A percentile compares a stretch with the other conserved stretches of the same genome.
Evolutionary conservation across 257 asterid genomes (phyloP).

Genomic region (Cynanchum wilfordii): DNA sequence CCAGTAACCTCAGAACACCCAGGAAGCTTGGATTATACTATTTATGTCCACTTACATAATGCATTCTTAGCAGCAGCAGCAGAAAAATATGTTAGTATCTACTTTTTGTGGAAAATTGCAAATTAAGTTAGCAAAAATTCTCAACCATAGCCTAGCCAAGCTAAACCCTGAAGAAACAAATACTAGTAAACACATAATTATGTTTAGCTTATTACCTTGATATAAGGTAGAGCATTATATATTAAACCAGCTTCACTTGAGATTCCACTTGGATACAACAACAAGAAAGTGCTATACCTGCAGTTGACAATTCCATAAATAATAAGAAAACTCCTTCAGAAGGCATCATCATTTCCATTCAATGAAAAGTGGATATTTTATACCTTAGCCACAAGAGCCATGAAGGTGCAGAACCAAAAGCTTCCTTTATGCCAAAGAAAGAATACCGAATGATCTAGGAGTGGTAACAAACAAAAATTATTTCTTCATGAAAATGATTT

Average conservation of each 20-base stretch:
- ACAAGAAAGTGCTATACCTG: conserved; percentile 81
- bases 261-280: conserved; percentile 82
- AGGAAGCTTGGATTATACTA: neutral
- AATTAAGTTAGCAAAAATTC: too few relatives aligned
- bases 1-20: neutral
- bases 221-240: conserved; percentile 56
- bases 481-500: neutral
- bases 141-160: neutral
- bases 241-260: conserved; percentile 88
- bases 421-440: conserved; percentile 82
- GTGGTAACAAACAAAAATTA: neutral
- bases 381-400: conserved; percentile 87
- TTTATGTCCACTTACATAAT: neutral
- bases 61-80: too few relatives aligned
- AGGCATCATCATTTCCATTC: neutral
- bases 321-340: neutral
- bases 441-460: conserved; percentile 60
- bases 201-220: conserved; percentile 36
- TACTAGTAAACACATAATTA: neutral
- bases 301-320: neutral
- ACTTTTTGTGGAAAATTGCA: neutral
- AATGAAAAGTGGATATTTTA: neutral
- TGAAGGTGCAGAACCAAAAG: conserved; percentile 67
- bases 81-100: neutral
- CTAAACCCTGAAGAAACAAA: neutral